Base-by-base conservation (phyloP, 345 rosid genomes). In the Gossypioides kirkii region DNA sequence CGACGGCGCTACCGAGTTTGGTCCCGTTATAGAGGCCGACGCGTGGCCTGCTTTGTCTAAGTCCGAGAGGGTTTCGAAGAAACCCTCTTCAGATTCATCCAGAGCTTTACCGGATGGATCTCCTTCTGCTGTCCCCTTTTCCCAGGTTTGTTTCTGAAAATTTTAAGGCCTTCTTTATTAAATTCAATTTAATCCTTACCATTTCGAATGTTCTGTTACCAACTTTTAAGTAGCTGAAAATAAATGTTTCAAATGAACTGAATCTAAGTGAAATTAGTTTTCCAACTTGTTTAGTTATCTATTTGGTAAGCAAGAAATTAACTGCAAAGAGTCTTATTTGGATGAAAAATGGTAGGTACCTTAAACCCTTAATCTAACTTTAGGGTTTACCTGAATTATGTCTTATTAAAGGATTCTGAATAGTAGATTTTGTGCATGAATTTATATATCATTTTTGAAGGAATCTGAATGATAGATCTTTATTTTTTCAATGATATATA, bases 11-110 rank as follows among this genome's bases (percentile, higher is more conserved):
- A 76, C 79, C 47, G 90, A 84, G 70, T 76, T 74, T 12, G 93
- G 76, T 20, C 81, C 91, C 42, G 92, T 84, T 41, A 85, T 93
- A 75, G 98, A 79, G 70, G 85, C 85, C 18, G 82, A 74, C 28
- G 76, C 85, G 1, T 90, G 98, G 98, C 98, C 98, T 3, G 79
- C 85, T 20, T 77, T 90, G 53, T 82, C 86, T 1, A 90, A 86
- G 79, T 78, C 95, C 2, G 83, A 90, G 42, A 86, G 88, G 79
- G 78, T 72, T 81, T 71, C 87, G 26, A 77, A 76, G 25, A 83
- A 82, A 53, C 78, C 84, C 0, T 65, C 84, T 45, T 72, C 81
- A 7, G 89, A 83, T 71, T 79, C 87, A 18, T 75, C 76, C 26
- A 86, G 85, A 80, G 83, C 82, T 67, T 81, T 69, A 65, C 66